Base-by-base conservation (phyloP, 2,329 filamentous ascomycete species). In the Alternaria gansuensis region DNA sequence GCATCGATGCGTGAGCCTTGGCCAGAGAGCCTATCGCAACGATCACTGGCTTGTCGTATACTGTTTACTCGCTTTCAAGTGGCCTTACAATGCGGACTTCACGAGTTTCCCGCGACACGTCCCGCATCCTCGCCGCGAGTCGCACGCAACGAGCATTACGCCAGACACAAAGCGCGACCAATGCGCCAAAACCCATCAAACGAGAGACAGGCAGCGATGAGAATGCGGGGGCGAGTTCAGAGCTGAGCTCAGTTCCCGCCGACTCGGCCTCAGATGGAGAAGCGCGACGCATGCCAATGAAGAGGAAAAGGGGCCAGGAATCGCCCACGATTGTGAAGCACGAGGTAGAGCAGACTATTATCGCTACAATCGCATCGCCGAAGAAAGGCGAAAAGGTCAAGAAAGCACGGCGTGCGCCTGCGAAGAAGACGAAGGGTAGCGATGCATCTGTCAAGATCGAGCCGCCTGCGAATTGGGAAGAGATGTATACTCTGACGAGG, bases 381-480 rank as follows among this genome's bases (percentile, higher is more conserved):
- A 67, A 58, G 59, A 72, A 71, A 51, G 60, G 54, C 23, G 44
- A 31, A 23, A 75, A 63, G 51, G 62, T 64, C 29, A 71, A 74
- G 33, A 78, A 78, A 63, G 57, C 77, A 5, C 78, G 80, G 29
- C 78, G 77, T 6, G 68, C 58, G 24, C 73, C 72, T 41, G 73
- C 74, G 29, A 80, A 75, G 64, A 76, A 74, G 53, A 71, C 65
- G 14, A 71, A 71, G 13, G 65, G 59, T 4, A 59, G 54, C 43
- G 60, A 71, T 67, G 75, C 71, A 34, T 68, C 37, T 44, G 61
- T 81, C 49, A 84, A 84, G 64, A 67, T 80, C 14, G 82, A 84
- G 63, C 87, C 92, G 1, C 93, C 93, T 0, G 83, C 87, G 0
- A 88, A 93, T 74, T 97, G 95, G 95, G 87, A 92, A 62, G 85